Conservation (phyloP, 805 yeast species). For the Kockiozyma suomiensis region DNA sequence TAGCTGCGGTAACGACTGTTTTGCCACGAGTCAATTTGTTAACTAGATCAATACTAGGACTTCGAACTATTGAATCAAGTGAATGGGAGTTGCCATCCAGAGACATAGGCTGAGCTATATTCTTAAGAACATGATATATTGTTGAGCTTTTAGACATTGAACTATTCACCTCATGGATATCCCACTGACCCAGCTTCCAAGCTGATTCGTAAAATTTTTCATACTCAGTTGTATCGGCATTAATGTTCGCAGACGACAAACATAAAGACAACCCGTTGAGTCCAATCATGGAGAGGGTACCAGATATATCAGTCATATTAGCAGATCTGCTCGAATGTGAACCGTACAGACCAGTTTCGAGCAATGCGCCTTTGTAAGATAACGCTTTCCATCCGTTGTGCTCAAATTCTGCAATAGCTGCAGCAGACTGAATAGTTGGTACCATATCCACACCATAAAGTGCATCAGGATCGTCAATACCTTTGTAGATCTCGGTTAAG, state of each 20-base stretch:
- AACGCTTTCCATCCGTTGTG: constrained; percentile 46
- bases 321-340: neutral
- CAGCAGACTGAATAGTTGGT: constrained; percentile 56
- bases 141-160: constrained; percentile 30
- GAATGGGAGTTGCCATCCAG: neutral
- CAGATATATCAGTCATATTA: constrained; percentile 37
- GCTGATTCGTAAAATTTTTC: constrained; percentile 57
- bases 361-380: constrained; percentile 57
- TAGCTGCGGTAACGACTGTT: neutral
- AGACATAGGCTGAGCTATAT: neutral
- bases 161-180: constrained; percentile 54
- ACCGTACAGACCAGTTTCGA: constrained; percentile 45
- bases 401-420: constrained; percentile 39
- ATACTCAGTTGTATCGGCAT: constrained; percentile 30
- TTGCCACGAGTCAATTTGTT: neutral
- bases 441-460: constrained; percentile 64
- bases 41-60: constrained; percentile 4
- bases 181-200: constrained; percentile 82
- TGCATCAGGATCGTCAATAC: constrained; percentile 65
- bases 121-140: constrained; percentile 13
- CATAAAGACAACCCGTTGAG: constrained; percentile 57
- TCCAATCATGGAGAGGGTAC: constrained; percentile 55
- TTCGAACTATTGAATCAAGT: constrained; percentile 1
- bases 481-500: constrained; percentile 49
- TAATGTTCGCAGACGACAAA: constrained; percentile 38